Base-by-base conservation (phyloP, 2,329 filamentous ascomycete species). In the Colletotrichum chlorophyti region DNA sequence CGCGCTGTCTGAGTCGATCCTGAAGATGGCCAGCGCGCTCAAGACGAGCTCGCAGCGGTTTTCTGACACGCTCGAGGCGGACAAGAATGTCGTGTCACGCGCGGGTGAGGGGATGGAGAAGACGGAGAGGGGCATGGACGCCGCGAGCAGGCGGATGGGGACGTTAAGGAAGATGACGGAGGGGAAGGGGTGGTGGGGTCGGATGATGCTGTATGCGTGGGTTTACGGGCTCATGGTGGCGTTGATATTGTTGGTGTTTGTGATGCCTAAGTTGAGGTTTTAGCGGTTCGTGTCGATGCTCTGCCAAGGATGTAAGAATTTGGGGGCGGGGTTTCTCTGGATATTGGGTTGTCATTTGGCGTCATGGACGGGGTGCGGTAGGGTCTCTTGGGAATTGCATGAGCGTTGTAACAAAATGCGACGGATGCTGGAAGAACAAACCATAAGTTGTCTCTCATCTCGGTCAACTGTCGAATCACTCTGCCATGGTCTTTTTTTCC, bases 201-300 rank as follows among this genome's bases (percentile, higher is more conserved):
- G 93, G 49, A 84, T 96, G 79, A 80, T 94, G 75, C 79, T 97
- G 60, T 97, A 95, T 78, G 89, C 81, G 34, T 90, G 91, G 82
- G 93, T 97, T 45, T 90, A 88, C 66, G 91, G 85, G 26, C 73
- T 97, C 62, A 94, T 92, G 88, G 66, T 96, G n/a, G 75, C 86
- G 23, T 83, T 92, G 15, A 77, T 97, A 31, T 66, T 96, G 70
- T 74, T 97, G 63, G 93, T 97, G 11, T 94, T 94, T 77, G 82
- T 94, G 47, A 78, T 92, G 70, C 94, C 94, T 0, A 98, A 97
- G 79, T 74, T 97, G 70, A 83, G 94, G 68, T 95, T 97, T 69
- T 97, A 68, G 79, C 43, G n/a, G n/a, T n/a, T n/a, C n/a, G n/a
- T n/a, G n/a, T n/a, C n/a, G n/a, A n/a, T n/a, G n/a, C n/a, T n/a